Evolutionary conservation across 1,284 basidiomycete genomes (phyloP), one percentile per base, ranked within the genome.

Genomic region (Inonotus hispidus): DNA sequence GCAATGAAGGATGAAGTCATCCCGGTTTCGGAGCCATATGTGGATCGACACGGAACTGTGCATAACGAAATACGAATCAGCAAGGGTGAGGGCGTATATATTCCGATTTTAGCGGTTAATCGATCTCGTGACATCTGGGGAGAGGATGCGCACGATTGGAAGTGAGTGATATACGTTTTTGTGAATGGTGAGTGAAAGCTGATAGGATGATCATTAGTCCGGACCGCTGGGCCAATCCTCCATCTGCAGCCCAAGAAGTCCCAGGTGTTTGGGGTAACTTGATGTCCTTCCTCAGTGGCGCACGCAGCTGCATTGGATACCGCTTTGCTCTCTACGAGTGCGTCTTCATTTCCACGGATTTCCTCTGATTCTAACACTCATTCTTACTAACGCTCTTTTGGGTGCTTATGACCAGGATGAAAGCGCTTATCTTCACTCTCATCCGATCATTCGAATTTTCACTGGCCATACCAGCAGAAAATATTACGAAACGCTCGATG

Each of bases 321-420:
- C 72, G 76, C 10, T 79, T 81, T 61, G 75, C 79, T 4, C 59
- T 80, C 16, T 70, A 73, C 11, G 79, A 80, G 70, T 71, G 57
- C 63, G 68, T 68, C 23, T 10, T 32, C n/a, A n/a, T 7, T 49
- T 59, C 47, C n/a, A 10, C 14, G 23, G 49, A 29, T 39, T 46
- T n/a, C n/a, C n/a, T n/a, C n/a, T n/a, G n/a, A n/a, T n/a, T n/a
- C n/a, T n/a, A n/a, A n/a, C n/a, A n/a, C n/a, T n/a, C n/a, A 46
- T 25, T 53, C 1, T 23, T 19, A 41, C 6, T n/a, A 59, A 16
- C 14, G 56, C 19, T 16, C 14, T 11, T 32, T 19, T 56, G 38
- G 50, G n/a, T 60, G 57, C 27, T 37, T 54, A 16, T 38, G n/a
- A 23, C 6, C 39, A 72, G 71, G 66, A 77, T 78, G 66, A 79